These are phyloP conservation scores for Teratosphaeria nubilosa DNA, from an alignment of 2,329 filamentous ascomycete genomes.

Conservation along the genomic window DNA sequence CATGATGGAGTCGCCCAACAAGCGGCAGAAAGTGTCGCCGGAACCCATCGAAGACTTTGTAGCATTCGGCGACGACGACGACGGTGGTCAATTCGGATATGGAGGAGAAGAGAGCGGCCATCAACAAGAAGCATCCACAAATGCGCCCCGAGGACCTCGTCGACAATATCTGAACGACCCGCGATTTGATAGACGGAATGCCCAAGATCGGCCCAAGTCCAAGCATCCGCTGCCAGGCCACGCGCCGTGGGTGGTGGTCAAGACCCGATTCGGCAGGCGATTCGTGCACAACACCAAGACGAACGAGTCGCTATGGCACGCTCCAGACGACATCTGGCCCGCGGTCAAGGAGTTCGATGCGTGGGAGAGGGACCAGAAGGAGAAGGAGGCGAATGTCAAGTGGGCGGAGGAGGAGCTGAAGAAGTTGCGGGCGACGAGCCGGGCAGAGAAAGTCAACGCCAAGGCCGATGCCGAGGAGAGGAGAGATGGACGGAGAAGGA, in stretches of 20 bases:
- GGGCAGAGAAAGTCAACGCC: constrained; percentile 11
- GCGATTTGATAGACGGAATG: constrained; percentile 19
- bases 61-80: not conserved
- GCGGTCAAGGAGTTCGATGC: constrained; percentile 58
- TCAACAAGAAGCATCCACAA: constrained; percentile 3
- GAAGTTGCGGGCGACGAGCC: constrained; percentile 16
- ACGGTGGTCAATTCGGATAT: not conserved
- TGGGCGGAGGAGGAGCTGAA: constrained; percentile 24
- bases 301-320: constrained; percentile 88
- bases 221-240: constrained; percentile 70
- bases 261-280: constrained; percentile 76
- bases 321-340: constrained; percentile 75
- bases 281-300: constrained; percentile 86
- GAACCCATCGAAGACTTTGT: not conserved
- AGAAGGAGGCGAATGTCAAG: constrained; percentile 23
- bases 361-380: constrained; percentile 61
- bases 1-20: not conserved
- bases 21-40: not conserved
- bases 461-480: constrained; percentile 8
- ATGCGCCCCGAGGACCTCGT: constrained; percentile 6
- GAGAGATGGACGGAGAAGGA: constrained; percentile 14
- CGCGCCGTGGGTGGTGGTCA: constrained; percentile 84
- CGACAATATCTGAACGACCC: constrained; percentile 6
- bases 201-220: constrained; percentile 66
- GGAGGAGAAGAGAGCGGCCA: not conserved